Base-by-base conservation (phyloP, 2,329 filamentous ascomycete genomes). In the Alternaria incomplexa region DNA sequence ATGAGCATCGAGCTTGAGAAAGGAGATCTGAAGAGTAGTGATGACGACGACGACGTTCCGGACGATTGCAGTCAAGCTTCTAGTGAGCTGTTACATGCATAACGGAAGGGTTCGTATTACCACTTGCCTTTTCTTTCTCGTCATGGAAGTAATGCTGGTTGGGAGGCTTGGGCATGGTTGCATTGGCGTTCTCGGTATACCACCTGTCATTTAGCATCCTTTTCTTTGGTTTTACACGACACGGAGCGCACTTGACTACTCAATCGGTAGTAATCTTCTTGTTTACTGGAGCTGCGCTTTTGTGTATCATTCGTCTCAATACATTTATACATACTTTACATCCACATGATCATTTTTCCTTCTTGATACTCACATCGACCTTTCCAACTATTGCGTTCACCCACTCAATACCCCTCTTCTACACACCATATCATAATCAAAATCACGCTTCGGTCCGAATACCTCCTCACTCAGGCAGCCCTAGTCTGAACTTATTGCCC, bases 51-150 rank as follows among this genome's bases (percentile, higher is more conserved):
- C 10, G 56, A 30, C 17, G 48, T 52, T 40, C 48, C 54, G 23
- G 63, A 63, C 22, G 57, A 63, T 36, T 63, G 61, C 44, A 63
- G 61, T 56, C 61, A 63, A 44, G 61, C 61, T 23, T 60, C 56
- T 7, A 63, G 61, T 43, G 57, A 51, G 56, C 57, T 63, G 22
- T 22, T 63, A 9, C 61, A 54, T 5, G 46, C 28, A 12, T 63
- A 28, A 60, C 22, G 11, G 23, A 26, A 28, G 17, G 32, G 15
- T 48, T 12, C 17, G 12, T 50, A n/a, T 28, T 28, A n/a, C 6
- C 4, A 17, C 23, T 32, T 32, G n/a, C 4, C n/a, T 58, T 40
- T 59, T 53, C 22, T 36, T 23, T 46, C 32, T 45, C 30, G 17
- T 40, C 22, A 52, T 23, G 30, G 48, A 52, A 52, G 48, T 52